A percentile compares a stretch with the other conserved stretches of the same genome.
Evolutionary conservation across 305 asterid species (phyloP).

Genomic region (Fraxinus greggii): DNA sequence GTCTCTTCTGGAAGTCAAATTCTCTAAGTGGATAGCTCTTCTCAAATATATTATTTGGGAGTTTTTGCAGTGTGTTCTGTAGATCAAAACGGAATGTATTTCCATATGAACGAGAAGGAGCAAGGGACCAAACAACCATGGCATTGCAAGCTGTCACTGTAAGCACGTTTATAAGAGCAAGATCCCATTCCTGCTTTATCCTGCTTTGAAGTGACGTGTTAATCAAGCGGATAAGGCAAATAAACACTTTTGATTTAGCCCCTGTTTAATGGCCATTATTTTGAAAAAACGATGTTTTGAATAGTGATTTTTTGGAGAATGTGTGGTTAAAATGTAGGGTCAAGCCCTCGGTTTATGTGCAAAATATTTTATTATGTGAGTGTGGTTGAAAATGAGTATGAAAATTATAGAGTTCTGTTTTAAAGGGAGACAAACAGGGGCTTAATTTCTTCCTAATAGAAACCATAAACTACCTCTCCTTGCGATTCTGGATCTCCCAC

Average conservation of each 20-base stretch:
- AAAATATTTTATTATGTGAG: no score
- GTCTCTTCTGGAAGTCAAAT: constrained; percentile 83
- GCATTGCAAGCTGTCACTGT: constrained; percentile 94
- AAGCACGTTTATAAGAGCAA: constrained; percentile 89
- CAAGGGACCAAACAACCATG: constrained; percentile 86
- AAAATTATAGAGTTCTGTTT: no score
- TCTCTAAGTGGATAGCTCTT: constrained; percentile 86
- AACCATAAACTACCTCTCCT: constrained; percentile 61
- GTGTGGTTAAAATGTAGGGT: no score
- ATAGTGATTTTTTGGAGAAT: no score
- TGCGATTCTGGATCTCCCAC: constrained; percentile 94
- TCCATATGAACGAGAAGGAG: constrained; percentile 98
- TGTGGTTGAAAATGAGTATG: no score
- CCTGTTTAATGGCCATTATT: no score
- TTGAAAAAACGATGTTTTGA: no score
- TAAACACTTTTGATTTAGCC: neutral
- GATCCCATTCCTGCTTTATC: constrained; percentile 98
- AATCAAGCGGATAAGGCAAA: constrained; percentile 16
- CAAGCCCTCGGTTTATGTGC: no score
- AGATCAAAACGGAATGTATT: constrained; percentile 87
- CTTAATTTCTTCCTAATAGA: neutral
- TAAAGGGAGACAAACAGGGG: neutral
- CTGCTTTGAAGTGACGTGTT: constrained; percentile 40
- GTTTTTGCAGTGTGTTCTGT: constrained; percentile 97
- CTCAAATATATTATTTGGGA: constrained; percentile 92